Percentiles rank a stretch among this genome's conserved stretches.
These are phyloP conservation scores for Geotrichum candidum DNA, from an alignment of 1,139 yeast genomes.

Conservation along the genomic window DNA sequence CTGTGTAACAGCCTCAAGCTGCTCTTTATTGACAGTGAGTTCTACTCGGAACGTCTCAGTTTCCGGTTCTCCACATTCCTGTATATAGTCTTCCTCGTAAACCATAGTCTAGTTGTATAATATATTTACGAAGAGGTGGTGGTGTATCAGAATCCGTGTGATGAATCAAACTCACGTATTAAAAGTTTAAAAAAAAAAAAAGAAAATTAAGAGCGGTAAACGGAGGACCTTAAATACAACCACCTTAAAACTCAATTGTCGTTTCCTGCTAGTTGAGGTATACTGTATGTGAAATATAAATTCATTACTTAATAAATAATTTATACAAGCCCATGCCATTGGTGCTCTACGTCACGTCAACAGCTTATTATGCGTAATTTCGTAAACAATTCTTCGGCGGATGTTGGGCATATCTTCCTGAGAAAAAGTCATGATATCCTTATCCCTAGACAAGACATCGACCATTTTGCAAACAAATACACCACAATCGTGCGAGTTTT, in stretches of 20 bases:
- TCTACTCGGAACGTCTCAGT: neutral
- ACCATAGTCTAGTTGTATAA: neutral
- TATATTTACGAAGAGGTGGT: neutral
- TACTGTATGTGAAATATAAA: neutral
- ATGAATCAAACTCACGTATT: neutral
- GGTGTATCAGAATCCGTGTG: neutral
- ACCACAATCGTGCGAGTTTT: slow-evolving; percentile 92
- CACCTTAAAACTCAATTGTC: neutral
- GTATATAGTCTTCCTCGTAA: neutral
- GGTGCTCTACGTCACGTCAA: neutral
- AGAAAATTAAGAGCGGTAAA: neutral
- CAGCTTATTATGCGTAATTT: slow-evolving; percentile 30
- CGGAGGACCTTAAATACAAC: neutral
- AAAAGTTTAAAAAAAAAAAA: neutral
- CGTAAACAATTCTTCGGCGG: slow-evolving; percentile 66
- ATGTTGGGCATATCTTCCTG: slow-evolving; percentile 67
- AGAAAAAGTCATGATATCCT: slow-evolving; percentile 45
- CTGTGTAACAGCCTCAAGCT: slow-evolving; percentile 54
- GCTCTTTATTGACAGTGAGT: slow-evolving; percentile 48
- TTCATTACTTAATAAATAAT: neutral
- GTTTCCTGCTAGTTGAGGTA: neutral
- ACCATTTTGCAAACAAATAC: slow-evolving; percentile 84
- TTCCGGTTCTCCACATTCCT: neutral
- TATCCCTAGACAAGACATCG: slow-evolving; percentile 47
- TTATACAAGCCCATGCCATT: neutral